phyloP scores from a whole-genome alignment of 805 yeast species.

The Metschnikowia kofuensis region DNA sequence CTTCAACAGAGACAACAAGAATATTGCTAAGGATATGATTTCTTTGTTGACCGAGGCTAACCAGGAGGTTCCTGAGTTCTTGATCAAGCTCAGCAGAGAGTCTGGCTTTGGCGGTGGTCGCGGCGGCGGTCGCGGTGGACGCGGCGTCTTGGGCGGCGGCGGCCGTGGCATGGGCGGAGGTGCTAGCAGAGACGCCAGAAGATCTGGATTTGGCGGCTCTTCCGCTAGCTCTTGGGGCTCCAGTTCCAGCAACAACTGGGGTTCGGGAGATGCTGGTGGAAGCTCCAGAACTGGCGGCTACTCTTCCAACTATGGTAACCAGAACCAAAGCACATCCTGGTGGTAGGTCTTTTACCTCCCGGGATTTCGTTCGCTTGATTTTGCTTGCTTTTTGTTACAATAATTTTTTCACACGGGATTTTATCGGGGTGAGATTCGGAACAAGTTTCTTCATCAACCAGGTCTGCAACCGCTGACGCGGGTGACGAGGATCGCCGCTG shows the following conservation, averaged over 20 bases:
- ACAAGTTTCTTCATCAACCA: conserved; percentile 4
- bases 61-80: conserved; percentile 94
- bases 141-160: conserved; percentile 54
- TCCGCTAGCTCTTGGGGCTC: conserved; percentile 21
- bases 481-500: conserved; percentile 16
- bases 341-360: conserved; percentile 24
- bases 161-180: conserved; percentile 24
- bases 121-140: conserved; percentile 41
- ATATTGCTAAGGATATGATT: conserved; percentile 81
- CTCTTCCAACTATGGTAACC: conserved; percentile 34
- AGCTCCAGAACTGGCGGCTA: conserved; percentile 28
- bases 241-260: conserved; percentile 18
- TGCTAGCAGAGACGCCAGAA: conserved; percentile 49
- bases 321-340: conserved; percentile 37
- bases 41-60: conserved; percentile 92
- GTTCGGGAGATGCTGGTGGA: conserved; percentile 22
- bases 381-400: conserved; percentile 17
- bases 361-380: conserved; percentile 4
- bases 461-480: conserved; percentile 16
- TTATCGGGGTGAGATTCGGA: conserved; percentile 3
- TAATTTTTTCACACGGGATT: conserved; percentile 14
- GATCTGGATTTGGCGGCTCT: conserved; percentile 35
- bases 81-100: conserved; percentile 79
- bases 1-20: conserved; percentile 92
- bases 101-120: conserved; percentile 44